Conservation (phyloP, 352 stramenopile species). For the Globisporangium yorkense region DNA sequence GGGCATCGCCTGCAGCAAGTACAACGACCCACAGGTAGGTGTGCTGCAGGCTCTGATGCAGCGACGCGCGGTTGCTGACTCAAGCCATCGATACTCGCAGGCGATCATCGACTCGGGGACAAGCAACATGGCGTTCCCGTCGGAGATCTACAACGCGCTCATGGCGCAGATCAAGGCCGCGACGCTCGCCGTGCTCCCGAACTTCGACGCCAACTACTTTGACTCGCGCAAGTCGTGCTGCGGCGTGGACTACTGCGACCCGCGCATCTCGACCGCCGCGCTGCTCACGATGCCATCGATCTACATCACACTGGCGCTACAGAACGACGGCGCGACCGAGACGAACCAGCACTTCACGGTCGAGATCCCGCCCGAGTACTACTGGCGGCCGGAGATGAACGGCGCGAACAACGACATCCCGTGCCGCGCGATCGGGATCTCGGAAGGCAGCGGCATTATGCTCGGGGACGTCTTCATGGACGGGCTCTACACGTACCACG, state of each 20-base stretch:
- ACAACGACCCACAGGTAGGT: constrained; percentile 55
- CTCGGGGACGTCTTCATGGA: constrained; percentile 86
- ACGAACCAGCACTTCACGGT: constrained; percentile 69
- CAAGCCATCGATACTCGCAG: constrained; percentile 15
- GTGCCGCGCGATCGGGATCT: constrained; percentile 75
- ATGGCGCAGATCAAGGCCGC: constrained; percentile 59
- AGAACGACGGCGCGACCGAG: constrained; percentile 34
- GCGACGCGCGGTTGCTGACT: too few species aligned
- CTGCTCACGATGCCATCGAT: constrained; percentile 70
- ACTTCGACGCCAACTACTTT: constrained; percentile 71
- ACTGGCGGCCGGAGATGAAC: constrained; percentile 80
- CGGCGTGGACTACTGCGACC: constrained; percentile 62
- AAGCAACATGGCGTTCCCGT: constrained; percentile 76
- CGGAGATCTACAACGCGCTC: constrained; percentile 68
- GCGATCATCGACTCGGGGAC: constrained; percentile 80
- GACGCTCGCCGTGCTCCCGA: constrained; percentile 47
- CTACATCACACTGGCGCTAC: constrained; percentile 66
- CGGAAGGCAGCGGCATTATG: constrained; percentile 57
- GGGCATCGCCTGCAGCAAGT: constrained; percentile 50
- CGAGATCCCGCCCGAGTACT: constrained; percentile 78
- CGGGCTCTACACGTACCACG: constrained; percentile 70
- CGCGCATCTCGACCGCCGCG: constrained; percentile 34
- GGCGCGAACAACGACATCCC: constrained; percentile 37
- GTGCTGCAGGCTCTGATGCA: background rate
- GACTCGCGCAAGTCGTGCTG: constrained; percentile 65